Evolutionary conservation across 805 yeast species (phyloP), one percentile per base, ranked within the genome.

Genomic region (Wickerhamomyces chaumierensis): DNA sequence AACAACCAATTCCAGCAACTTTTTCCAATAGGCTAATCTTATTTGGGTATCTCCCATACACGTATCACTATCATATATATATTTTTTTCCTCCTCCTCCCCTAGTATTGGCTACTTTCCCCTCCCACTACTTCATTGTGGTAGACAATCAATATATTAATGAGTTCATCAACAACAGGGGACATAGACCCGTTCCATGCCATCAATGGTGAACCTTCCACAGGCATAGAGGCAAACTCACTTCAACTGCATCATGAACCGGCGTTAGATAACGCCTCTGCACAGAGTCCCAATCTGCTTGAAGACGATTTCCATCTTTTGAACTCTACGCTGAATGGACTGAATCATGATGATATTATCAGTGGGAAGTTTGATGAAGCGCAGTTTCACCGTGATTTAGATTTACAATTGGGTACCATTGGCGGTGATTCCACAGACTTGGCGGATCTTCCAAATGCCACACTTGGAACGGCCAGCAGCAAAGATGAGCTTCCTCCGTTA

Each of bases 121-220:
- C n/a, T n/a, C n/a, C n/a, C n/a, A n/a, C n/a, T n/a, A n/a, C n/a
- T n/a, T n/a, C n/a, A n/a, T n/a, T n/a, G n/a, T n/a, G n/a, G n/a
- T n/a, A n/a, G n/a, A n/a, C n/a, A n/a, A n/a, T n/a, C n/a, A n/a
- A n/a, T n/a, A 21, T 21, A 21, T 37, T 12, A 18, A 47, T 45
- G 49, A 45, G 41, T 31, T 41, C 49, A 13, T 19, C 47, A 45
- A 28, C 27, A 43, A 28, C 27, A 43, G 35, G 55, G 45, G 15
- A 12, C 15, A 34, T 38, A 47, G 5, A 38, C 37, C 38, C 18
- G 40, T 13, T 38, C 48, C 4, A 18, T 43, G 34, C 40, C 36
- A 17, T 35, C 46, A 12, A 15, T 15, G 33, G 12, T 31, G 17
- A 16, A 8, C 18, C 33, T 31, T n/a, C 33, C 8, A 43, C 45